Evolutionary conservation across 78 protist genomes (phyloP).

Genomic region (Chrysochromulina parva): DNA sequence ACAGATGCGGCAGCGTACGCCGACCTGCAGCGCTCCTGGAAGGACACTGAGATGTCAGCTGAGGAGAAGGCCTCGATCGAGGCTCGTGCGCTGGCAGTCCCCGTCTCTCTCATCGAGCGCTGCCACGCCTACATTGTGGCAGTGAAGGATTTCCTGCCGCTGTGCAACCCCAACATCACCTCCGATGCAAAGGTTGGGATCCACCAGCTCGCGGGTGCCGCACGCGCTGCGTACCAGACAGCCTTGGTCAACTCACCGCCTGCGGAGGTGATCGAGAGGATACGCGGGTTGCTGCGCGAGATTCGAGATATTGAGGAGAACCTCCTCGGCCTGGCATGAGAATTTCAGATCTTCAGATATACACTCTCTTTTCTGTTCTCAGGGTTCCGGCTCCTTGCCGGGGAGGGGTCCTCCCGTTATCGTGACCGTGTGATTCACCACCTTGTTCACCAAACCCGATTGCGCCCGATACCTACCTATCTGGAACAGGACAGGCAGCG

Average conservation of each 20-base stretch:
- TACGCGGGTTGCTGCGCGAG: neutral
- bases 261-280: neutral
- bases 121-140: slow-evolving; percentile 13
- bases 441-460: too few species aligned
- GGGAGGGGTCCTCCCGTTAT: too few species aligned
- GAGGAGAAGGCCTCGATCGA: slow-evolving; percentile 39
- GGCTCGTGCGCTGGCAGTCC: slow-evolving; percentile 31
- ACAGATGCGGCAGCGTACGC: slow-evolving; percentile 38
- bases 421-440: too few species aligned
- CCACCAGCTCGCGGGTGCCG: slow-evolving; percentile 47
- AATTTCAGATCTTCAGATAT: too few species aligned
- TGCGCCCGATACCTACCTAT: too few species aligned
- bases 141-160: slow-evolving; percentile 9
- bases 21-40: slow-evolving; percentile 42
- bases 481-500: too few species aligned
- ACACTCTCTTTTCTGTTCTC: too few species aligned
- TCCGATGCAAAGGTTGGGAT: slow-evolving; percentile 40
- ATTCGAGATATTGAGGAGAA: neutral
- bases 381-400: too few species aligned
- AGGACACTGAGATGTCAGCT: slow-evolving; percentile 8
- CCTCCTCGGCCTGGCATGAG: too few species aligned
- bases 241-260: slow-evolving; percentile 36
- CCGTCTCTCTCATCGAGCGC: neutral
- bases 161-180: slow-evolving; percentile 43
- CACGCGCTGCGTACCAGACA: slow-evolving; percentile 47